Base-by-base conservation (phyloP, 805 yeast genomes). In the Wickerhamomyces mucosus region DNA sequence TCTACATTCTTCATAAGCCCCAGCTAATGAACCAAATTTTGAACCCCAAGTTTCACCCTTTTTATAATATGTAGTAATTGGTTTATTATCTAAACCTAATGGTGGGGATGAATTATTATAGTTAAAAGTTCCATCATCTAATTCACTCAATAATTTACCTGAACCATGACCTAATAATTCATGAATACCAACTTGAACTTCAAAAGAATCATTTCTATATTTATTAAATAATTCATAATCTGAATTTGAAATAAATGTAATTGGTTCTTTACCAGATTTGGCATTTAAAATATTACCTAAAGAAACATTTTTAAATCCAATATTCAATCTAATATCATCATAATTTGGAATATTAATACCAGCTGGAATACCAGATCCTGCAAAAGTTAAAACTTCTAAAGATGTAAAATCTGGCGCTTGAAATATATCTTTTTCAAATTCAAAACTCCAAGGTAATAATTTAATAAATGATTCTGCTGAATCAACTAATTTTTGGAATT, bases 381-480 rank as follows among this genome's bases (percentile, higher is more conserved):
- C 83, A 63, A 85, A 84, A 1, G 95, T 80, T 48, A 85, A 63
- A 4, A 85, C 95, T 56, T 85, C 96, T 45, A 85, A 65, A 2
- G 94, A 82, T 5, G 95, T 83, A 59, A 85, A 85, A 56, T 85
- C 96, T 15, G 96, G 96, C 17, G 95, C 89, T 29, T 83, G 78
- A 56, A 85, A 85, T n/a, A 50, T 67, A 50, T 82, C 92, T 56
- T 85, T 85, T 56, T 85, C 96, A 50, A 65, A 84, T 16, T 66
- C 70, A 35, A 61, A 53, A 36, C 67, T 69, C 96, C 96, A 85
- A 18, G 96, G 95, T 43, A 85, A 66, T 42, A 69, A 56, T 3
- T 63, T 39, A 39, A 85, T 80, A 50, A 74, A 81, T 9, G 61
- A 56, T 27, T 72, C 67, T 12, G 95, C 95, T 37, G 65, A 65